A percentile compares a stretch with the other conserved stretches of the same genome.
Conservation (phyloP, 164 flowering plant genomes). For the grape (Vitis vinifera) region ASM3070453v1 NC_081811.1:24228501-24229000, state of each 20-base stretch:
- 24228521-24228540: no score
- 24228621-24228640: constrained; percentile 41
- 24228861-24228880: no score
- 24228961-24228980: constrained; percentile 61
- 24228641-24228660: background rate
- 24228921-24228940: constrained; percentile 48
- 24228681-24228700: no score
- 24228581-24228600: constrained; percentile 7
- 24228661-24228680: background rate
- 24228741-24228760: constrained; percentile 74
- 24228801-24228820: constrained; percentile 81
- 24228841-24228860: no score
- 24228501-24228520: no score
- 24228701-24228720: no score
- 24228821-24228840: constrained; percentile 59
- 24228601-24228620: constrained; percentile 27
- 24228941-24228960: constrained; percentile 63
- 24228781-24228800: constrained; percentile 61
- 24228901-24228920: constrained; percentile 44
- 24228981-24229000: constrained; percentile 57
- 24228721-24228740: constrained; percentile 27
- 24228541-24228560: no score
- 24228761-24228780: constrained; percentile 43
- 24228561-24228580: no score
- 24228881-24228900: background rate